phyloP scores from a whole-genome alignment of 306 rosid species.

The Lupinus albus region DNA sequence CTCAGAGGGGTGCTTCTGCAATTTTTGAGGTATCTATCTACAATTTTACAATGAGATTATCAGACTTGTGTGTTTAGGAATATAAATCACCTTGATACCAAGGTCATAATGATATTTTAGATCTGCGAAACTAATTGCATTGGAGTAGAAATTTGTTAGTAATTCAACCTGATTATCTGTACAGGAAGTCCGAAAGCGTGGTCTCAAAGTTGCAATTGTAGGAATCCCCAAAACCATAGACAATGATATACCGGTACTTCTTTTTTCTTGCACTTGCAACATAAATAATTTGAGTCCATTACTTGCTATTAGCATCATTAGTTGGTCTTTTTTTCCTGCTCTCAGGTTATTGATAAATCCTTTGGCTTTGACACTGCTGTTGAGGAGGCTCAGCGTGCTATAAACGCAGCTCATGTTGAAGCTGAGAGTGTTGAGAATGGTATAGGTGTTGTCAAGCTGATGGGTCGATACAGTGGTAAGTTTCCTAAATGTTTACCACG shows the following conservation, averaged over 20 bases:
- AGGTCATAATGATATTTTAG: not conserved
- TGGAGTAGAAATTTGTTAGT: conserved; percentile 2
- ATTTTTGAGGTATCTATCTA: conserved; percentile 74
- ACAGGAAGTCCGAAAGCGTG: conserved; percentile 89
- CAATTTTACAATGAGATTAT: conserved; percentile 8
- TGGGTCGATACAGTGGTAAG: conserved; percentile 95
- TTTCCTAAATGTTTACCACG: conserved; percentile 21
- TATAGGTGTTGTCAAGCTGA: conserved; percentile 89
- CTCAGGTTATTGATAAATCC: conserved; percentile 82
- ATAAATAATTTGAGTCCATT: conserved; percentile 10
- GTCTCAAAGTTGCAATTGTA: conserved; percentile 82
- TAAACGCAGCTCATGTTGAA: conserved; percentile 98
- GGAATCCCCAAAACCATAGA: conserved; percentile 98
- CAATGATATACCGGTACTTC: conserved; percentile 80
- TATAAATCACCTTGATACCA: too few species aligned
- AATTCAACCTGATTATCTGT: conserved; percentile 31
- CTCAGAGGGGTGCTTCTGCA: conserved; percentile 88
- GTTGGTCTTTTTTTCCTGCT: conserved; percentile 13
- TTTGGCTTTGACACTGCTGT: conserved; percentile 98
- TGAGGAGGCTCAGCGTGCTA: conserved; percentile 99
- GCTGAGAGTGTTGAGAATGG: conserved; percentile 85
- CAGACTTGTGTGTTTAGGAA: conserved; percentile 10
- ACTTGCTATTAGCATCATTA: conserved; percentile 16
- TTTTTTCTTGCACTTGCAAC: conserved; percentile 24
- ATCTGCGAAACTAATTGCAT: conserved; percentile 21